These are phyloP conservation scores for Huntiella abstrusa DNA, from an alignment of 2,329 filamentous ascomycete species.

Conservation along the genomic window DNA sequence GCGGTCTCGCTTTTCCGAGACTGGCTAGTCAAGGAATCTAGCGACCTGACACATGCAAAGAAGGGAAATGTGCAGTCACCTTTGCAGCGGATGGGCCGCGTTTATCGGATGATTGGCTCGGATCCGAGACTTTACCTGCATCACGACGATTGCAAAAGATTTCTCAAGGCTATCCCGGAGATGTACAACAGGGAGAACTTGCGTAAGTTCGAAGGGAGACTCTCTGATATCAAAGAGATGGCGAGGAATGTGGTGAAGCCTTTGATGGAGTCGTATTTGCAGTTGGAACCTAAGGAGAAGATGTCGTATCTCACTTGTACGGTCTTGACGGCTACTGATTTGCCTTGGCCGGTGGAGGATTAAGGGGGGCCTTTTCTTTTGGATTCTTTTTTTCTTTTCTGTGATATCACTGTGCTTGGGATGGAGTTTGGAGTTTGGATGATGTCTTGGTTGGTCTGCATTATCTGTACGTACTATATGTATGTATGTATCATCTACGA, in stretches of 20 bases:
- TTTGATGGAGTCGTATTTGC: conserved; percentile 67
- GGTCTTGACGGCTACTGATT: conserved; percentile 27
- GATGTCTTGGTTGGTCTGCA: not conserved
- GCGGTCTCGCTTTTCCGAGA: conserved; percentile 74
- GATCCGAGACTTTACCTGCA: conserved; percentile 44
- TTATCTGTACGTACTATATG: not conserved
- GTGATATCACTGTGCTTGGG: conserved; percentile 1
- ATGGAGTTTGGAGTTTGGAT: not conserved
- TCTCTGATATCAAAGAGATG: conserved; percentile 75
- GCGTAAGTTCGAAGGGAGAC: conserved; percentile 62
- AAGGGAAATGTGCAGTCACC: conserved; percentile 24
- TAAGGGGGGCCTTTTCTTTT: conserved; percentile 8
- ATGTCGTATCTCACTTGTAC: conserved; percentile 34
- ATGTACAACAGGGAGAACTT: conserved; percentile 76
- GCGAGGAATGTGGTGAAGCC: conserved; percentile 70
- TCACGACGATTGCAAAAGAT: conserved; percentile 79
- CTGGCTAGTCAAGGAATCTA: conserved; percentile 78
- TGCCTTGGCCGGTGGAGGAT: conserved; percentile 28
- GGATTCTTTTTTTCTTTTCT: conserved; percentile 9
- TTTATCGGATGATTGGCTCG: conserved; percentile 60
- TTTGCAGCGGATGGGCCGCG: conserved; percentile 37
- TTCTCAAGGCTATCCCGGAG: conserved; percentile 66
- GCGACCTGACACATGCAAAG: conserved; percentile 14
- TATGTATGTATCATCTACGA: not conserved
- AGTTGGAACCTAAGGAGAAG: conserved; percentile 47